phyloP scores from a whole-genome alignment of 1,139 yeast species.

The Taiozyma onychis region DNA sequence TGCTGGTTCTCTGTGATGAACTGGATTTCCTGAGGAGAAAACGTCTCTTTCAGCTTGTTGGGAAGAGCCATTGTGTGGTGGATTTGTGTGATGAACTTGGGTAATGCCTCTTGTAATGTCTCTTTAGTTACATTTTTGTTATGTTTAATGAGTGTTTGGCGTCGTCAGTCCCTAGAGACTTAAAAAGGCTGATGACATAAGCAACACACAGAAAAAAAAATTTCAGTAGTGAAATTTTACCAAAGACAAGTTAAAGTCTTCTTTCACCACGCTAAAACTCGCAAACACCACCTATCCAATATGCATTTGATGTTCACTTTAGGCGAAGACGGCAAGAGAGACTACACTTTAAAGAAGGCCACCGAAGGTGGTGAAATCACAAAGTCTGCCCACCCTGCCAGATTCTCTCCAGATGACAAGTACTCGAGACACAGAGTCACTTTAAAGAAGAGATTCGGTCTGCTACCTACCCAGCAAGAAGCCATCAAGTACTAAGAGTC shows the following conservation, averaged over 20 bases:
- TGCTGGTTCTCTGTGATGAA: conserved; percentile 80
- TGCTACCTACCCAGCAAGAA: conserved; percentile 80
- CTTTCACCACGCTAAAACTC: too few species aligned
- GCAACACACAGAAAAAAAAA: too few species aligned
- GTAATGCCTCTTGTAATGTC: too few species aligned
- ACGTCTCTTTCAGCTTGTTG: conserved; percentile 44
- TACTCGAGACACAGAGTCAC: conserved; percentile 99
- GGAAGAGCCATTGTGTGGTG: conserved; percentile 56
- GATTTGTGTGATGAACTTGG: not conserved
- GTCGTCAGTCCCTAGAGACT: too few species aligned
- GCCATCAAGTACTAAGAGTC: not conserved
- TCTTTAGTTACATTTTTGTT: too few species aligned
- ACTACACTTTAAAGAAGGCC: conserved; percentile 82
- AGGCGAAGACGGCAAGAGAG: conserved; percentile 91
- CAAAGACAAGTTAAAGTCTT: too few species aligned
- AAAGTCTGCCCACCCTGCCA: conserved; percentile 98
- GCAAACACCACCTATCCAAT: conserved; percentile 10
- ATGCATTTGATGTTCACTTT: conserved; percentile 99
- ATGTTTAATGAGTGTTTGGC: too few species aligned
- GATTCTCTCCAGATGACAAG: conserved; percentile 99
- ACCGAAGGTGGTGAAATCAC: conserved; percentile 90
- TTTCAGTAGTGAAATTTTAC: too few species aligned
- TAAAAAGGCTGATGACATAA: too few species aligned
- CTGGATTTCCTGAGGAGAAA: conserved; percentile 73
- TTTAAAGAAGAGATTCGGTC: conserved; percentile 86